Evolutionary conservation across 2,329 filamentous ascomycete genomes (phyloP), one percentile per base, ranked within the genome.

Genomic region (Exophiala spinifera): DNA sequence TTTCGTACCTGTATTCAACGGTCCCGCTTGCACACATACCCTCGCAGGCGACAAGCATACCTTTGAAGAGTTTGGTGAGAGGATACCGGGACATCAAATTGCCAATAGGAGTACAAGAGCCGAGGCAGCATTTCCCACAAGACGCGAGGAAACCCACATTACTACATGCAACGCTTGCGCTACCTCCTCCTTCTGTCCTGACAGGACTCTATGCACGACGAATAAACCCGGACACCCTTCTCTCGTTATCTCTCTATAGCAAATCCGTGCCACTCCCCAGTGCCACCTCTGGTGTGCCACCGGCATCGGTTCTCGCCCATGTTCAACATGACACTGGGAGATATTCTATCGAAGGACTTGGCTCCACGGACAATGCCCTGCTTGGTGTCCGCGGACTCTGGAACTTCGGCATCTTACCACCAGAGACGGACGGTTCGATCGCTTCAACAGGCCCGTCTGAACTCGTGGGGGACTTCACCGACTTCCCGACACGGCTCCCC

Each of bases 1-100:
- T 99, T 53, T 95, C 91, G 13, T 99, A 97, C 73, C 83, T 99
- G 50, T 97, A 95, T 76, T 95, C 91, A 46, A 95, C 90, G 2
- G 79, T 94, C 7, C 85, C 90, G 11, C 80, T 97, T 53, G 75
- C 78, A 36, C 78, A 85, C 48, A 74, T 82, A 17, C 73, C 74
- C 60, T 90, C 78, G 71, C 82, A 84, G 71, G 95, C 89, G 64
- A 84, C 86, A 45, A 76, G 81, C 19, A 86, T 96, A 34, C 84
- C 90, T 13, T 76, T 99, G 8, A 86, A 86, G 28, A 81, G 86
- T 62, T 80, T 96, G 19, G 82, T 96, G 46, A 83, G 84, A 52
- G 91, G 92, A 1, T 97, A 96, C 70, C 83, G 87, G 53, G 61
- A 64, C 46, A 53, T 64, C 23, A 46, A 46, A 36, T 49, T 64